phyloP scores from a whole-genome alignment of 2,329 filamentous ascomycete species.

The Neonectria hederae region DNA sequence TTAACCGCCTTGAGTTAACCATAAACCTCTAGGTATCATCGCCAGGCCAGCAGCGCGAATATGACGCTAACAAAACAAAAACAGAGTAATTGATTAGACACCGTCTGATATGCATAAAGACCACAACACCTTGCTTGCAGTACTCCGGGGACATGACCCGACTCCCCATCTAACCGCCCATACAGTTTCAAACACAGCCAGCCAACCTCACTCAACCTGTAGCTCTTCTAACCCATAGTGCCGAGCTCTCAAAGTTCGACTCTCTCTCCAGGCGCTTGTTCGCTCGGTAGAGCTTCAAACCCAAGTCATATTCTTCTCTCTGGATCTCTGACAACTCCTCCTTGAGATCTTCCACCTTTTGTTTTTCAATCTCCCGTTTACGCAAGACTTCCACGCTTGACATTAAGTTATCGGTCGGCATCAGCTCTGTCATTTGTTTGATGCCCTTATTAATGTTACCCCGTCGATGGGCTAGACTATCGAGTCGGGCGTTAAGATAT shows the following conservation, averaged over 20 bases:
- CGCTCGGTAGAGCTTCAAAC: conserved; percentile 76
- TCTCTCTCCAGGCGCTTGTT: conserved; percentile 79
- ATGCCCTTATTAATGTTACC: conserved; percentile 78
- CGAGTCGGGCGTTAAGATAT: conserved; percentile 71
- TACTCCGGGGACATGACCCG: conserved; percentile 10
- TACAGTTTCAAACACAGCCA: conserved; percentile 7
- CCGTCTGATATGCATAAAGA: conserved; percentile 37
- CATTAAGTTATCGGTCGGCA: conserved; percentile 75
- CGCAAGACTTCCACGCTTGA: conserved; percentile 70
- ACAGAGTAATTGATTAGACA: conserved; percentile 29
- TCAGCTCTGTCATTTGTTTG: conserved; percentile 79
- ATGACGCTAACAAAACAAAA: conserved; percentile 26
- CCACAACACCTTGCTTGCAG: conserved; percentile 37
- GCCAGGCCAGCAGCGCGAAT: conserved; percentile 25
- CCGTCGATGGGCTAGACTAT: conserved; percentile 72
- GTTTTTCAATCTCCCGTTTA: conserved; percentile 66
- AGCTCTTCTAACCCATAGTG: conserved; percentile 81
- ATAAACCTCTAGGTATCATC: conserved; percentile 25
- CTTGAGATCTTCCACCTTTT: conserved; percentile 72
- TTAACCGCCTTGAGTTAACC: conserved; percentile 18
- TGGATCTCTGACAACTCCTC: conserved; percentile 76
- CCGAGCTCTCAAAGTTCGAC: conserved; percentile 70
- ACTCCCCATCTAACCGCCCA: conserved; percentile 14
- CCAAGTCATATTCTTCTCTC: conserved; percentile 81
- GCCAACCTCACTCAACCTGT: conserved; percentile 61